Evolutionary conservation across 495 filamentous ascomycete species (phyloP), one percentile per base, ranked within the genome.

Genomic region (Tetracladium setigerum): DNA sequence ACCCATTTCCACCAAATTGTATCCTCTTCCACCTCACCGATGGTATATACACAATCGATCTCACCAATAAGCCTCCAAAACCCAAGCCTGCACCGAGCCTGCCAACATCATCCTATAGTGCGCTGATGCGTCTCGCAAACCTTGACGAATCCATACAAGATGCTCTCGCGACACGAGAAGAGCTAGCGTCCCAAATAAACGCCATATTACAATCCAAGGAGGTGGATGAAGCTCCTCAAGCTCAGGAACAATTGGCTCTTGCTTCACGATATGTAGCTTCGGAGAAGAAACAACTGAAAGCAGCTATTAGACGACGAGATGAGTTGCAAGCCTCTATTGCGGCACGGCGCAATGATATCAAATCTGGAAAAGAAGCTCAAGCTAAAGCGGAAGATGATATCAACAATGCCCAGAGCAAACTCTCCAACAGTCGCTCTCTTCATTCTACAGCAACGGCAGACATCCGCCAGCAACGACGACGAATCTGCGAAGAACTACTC

Each of bases 141-240:
- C 69, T 98, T 32, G 89, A 95, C 49, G 85, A 89, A 56, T 95
- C 89, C 49, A 85, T 97, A 30, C 86, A 95, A 63, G 92, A 98
- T 57, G 89, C 90, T 5, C 62, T 95, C 0, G 74, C 77, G 1
- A 96, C 88, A 0, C 76, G 86, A 4, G 81, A 86, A 48, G 75
- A 74, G 41, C 65, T 98, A 8, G 77, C 87, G 9, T 62, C 73
- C 8, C 87, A 95, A 50, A 95, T 97, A 50, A 86, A 80, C 57
- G 64, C 69, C 1, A 73, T 95, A 15, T 68, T 97, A 13, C 66
- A 80, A 15, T 62, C 71, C 7, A 56, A 60, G 39, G 58, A 65
- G 0, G 52, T 58, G 1, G 63, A 81, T 43, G 66, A 74, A 42
- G 72, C 81, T 7, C 75, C 82, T 1, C 72, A 76, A 53, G 81